phyloP scores from a whole-genome alignment of 2,329 filamentous ascomycete species.

The Cladosporium colombiae region DNA sequence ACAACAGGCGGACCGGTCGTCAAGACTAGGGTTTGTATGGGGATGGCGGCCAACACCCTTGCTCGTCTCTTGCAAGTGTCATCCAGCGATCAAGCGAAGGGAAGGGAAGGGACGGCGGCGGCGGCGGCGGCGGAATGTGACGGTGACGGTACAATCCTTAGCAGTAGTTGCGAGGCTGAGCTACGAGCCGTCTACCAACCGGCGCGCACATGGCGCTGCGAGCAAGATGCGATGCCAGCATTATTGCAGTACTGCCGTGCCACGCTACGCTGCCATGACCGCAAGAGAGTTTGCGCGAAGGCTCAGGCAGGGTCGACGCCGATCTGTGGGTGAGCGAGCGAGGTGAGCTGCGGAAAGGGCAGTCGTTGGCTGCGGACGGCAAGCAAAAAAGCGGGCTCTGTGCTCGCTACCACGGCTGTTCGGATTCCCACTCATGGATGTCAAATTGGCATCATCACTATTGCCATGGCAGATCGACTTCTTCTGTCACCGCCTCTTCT shows the following conservation, averaged over 20 bases:
- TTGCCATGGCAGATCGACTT: neutral
- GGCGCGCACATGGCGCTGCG: neutral
- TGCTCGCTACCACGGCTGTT: neutral
- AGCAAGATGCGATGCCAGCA: neutral
- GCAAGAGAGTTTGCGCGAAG: constrained; percentile 6
- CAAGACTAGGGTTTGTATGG: constrained; percentile 8
- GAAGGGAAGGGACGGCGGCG: neutral
- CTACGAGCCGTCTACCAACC: constrained; percentile 9
- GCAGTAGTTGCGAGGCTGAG: neutral
- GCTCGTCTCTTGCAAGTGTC: neutral
- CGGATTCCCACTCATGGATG: neutral
- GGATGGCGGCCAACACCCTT: constrained; percentile 12
- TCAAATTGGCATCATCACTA: neutral
- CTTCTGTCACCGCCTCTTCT: neutral
- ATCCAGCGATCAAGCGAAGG: constrained; percentile 1
- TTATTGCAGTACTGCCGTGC: no score
- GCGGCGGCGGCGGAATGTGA: constrained; percentile 17
- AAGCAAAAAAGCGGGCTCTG: neutral
- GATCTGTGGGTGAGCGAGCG: constrained; percentile 9
- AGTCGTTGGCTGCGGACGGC: neutral
- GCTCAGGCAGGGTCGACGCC: neutral
- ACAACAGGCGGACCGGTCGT: constrained; percentile 10
- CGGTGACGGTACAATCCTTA: neutral
- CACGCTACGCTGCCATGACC: neutral
- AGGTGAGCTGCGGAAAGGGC: neutral